phyloP scores from a whole-genome alignment of 495 filamentous ascomycete species.

The Xylaria palmicola region DNA sequence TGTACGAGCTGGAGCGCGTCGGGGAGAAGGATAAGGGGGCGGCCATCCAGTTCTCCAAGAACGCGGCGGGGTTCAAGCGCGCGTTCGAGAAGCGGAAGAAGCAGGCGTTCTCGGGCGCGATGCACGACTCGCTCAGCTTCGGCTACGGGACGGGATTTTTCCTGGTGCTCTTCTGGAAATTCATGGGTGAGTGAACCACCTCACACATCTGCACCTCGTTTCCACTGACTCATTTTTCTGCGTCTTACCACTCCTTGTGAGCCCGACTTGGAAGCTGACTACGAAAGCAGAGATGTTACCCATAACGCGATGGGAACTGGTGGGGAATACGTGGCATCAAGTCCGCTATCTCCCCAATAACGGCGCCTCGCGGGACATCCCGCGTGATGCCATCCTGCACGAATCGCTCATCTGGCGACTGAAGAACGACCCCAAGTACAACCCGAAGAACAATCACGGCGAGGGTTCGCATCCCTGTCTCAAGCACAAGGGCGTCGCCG shows the following conservation, averaged over 20 bases:
- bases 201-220: neutral
- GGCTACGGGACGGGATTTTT: slow-evolving; percentile 24
- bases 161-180: slow-evolving; percentile 32
- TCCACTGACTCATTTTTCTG: no score
- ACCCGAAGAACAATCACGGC: slow-evolving; percentile 58
- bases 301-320: slow-evolving; percentile 35
- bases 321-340: slow-evolving; percentile 31
- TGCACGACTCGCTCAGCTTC: slow-evolving; percentile 30
- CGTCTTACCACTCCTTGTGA: no score
- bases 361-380: slow-evolving; percentile 69
- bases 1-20: slow-evolving; percentile 34
- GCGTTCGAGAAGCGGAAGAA: slow-evolving; percentile 22
- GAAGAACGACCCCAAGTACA: slow-evolving; percentile 56
- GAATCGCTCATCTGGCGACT: slow-evolving; percentile 62
- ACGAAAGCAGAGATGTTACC: slow-evolving; percentile 36
- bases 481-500: slow-evolving; percentile 19
- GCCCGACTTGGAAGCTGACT: neutral
- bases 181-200: slow-evolving; percentile 26
- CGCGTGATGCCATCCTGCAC: slow-evolving; percentile 62
- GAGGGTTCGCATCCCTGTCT: slow-evolving; percentile 18
- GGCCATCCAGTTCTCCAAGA: slow-evolving; percentile 24
- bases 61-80: slow-evolving; percentile 21
- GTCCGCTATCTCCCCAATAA: slow-evolving; percentile 55
- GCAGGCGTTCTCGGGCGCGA: slow-evolving; percentile 21
- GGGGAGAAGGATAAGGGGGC: slow-evolving; percentile 18